phyloP scores from a whole-genome alignment of 495 filamentous ascomycete genomes.

The Aspergillus biplanus region DNA sequence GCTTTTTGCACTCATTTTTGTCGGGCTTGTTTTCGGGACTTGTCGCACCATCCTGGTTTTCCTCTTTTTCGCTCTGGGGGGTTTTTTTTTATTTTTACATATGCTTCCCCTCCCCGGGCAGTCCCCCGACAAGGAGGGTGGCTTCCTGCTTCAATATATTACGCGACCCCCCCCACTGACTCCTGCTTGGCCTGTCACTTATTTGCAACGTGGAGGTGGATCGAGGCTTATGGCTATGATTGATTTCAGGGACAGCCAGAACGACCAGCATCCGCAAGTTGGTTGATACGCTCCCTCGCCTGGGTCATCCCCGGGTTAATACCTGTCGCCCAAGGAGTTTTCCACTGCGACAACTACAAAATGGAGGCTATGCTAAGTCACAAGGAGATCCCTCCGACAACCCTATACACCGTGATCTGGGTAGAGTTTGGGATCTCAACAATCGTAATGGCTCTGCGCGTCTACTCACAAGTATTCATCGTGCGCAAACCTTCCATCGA shows the following conservation, averaged over 20 bases:
- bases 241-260: no score
- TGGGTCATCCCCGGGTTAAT: not conserved
- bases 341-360: not conserved
- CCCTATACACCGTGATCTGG: conserved; percentile 10
- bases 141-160: no score
- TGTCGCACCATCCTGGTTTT: not conserved
- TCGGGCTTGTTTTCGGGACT: not conserved
- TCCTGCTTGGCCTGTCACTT: no score
- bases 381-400: not conserved
- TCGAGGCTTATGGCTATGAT: no score
- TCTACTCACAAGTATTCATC: conserved; percentile 8
- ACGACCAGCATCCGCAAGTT: not conserved
- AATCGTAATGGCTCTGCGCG: conserved; percentile 11
- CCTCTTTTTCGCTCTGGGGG: no score
- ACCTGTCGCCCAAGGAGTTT: not conserved
- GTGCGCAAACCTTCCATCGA: conserved; percentile 5
- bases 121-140: no score
- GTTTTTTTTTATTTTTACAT: no score
- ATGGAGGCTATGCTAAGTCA: not conserved
- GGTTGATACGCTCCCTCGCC: not conserved
- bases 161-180: no score
- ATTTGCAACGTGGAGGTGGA: no score
- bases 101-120: no score
- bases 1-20: not conserved
- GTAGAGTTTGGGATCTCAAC: conserved; percentile 12